Conservation (phyloP, 202 grass and related monocot genomes). For the Schoenoplectus tabernaemontani region DNA sequence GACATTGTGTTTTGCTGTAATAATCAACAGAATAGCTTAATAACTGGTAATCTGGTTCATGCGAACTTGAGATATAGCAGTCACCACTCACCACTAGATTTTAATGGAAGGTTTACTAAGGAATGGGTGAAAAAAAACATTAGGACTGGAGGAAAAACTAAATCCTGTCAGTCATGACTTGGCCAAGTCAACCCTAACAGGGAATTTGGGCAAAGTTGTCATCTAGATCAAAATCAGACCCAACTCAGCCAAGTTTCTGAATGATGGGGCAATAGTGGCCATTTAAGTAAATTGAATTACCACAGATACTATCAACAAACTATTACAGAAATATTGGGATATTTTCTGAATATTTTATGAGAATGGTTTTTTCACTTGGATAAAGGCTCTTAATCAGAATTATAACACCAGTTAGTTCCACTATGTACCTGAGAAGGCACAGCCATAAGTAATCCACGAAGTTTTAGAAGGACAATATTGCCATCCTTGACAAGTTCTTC, state of each 20-base stretch:
- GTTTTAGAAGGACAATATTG: slow-evolving; percentile 91
- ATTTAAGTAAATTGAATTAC: background rate
- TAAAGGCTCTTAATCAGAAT: background rate
- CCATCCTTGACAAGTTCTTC: slow-evolving; percentile 86
- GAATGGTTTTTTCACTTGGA: background rate
- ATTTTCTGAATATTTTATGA: background rate
- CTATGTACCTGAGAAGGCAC: slow-evolving; percentile 67
- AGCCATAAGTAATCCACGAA: slow-evolving; percentile 69
- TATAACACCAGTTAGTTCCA: background rate
- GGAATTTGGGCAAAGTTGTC: background rate
- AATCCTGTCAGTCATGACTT: background rate
- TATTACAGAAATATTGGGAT: too few relatives aligned
- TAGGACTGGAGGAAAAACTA: background rate
- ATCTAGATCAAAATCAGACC: background rate
- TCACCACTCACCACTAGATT: too few relatives aligned
- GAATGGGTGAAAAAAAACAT: background rate
- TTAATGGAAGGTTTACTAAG: background rate
- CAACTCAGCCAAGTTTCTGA: too few relatives aligned
- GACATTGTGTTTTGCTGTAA: too few relatives aligned
- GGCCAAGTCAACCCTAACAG: background rate
- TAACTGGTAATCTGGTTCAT: too few relatives aligned
- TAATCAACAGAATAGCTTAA: too few relatives aligned
- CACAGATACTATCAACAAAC: background rate
- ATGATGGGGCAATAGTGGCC: background rate
- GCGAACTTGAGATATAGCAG: too few relatives aligned